A percentile compares a stretch with the other conserved stretches of the same genome.
Conservation (phyloP, 306 rosid species). For the Crotalaria pallida region DNA sequence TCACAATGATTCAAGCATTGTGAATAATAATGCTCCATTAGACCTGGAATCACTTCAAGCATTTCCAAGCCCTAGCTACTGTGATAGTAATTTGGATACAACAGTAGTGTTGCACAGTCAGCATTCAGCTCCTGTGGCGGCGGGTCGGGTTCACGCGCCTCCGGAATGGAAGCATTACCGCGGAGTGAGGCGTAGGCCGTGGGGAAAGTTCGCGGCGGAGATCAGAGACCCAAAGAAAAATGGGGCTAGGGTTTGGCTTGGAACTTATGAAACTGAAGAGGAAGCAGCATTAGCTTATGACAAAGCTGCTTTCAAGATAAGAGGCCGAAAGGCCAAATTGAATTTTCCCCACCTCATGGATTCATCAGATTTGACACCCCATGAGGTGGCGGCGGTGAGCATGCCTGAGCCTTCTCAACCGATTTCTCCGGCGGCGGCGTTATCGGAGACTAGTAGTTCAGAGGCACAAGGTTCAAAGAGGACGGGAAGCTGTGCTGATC, state of each 20-base stretch:
- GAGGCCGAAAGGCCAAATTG: constrained; percentile 55
- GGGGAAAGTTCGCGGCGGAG: constrained; percentile 70
- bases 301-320: constrained; percentile 50
- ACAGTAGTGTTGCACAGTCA: background rate
- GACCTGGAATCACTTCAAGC: background rate
- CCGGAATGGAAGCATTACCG: constrained; percentile 19
- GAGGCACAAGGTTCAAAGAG: background rate
- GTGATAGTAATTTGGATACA: background rate
- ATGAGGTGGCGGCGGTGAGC: too few relatives aligned
- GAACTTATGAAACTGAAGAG: constrained; percentile 46
- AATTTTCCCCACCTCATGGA: constrained; percentile 51
- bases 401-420: too few relatives aligned
- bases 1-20: background rate
- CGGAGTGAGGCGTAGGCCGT: constrained; percentile 59
- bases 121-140: background rate
- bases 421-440: too few relatives aligned
- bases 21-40: background rate
- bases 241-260: constrained; percentile 58
- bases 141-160: background rate
- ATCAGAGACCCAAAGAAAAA: constrained; percentile 35
- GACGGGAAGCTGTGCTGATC: background rate
- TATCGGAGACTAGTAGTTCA: background rate
- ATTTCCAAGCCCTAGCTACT: background rate
- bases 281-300: constrained; percentile 60
- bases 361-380: too few relatives aligned